phyloP scores from a whole-genome alignment of 345 rosid species.

The Crucihimalaya himalaica region DNA sequence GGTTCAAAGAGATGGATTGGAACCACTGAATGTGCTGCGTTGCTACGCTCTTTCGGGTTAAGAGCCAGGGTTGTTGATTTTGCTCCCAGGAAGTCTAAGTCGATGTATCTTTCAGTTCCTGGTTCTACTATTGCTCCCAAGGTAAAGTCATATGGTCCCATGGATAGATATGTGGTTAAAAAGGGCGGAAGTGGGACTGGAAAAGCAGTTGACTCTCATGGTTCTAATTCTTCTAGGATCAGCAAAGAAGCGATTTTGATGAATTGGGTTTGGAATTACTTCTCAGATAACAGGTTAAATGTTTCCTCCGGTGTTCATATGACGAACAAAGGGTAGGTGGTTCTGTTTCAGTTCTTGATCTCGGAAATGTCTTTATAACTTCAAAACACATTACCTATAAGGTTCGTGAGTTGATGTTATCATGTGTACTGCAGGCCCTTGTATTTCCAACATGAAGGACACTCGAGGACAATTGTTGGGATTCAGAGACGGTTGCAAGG shows the following conservation, averaged over 20 bases:
- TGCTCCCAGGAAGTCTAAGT: slow-evolving; percentile 57
- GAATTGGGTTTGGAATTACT: slow-evolving; percentile 88
- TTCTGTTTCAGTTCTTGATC: slow-evolving; percentile 18
- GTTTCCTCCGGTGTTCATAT: slow-evolving; percentile 46
- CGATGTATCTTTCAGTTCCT: slow-evolving; percentile 66
- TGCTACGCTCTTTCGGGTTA: slow-evolving; percentile 75
- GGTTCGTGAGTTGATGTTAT: slow-evolving; percentile 20
- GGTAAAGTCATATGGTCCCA: slow-evolving; percentile 58
- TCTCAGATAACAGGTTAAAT: slow-evolving; percentile 48
- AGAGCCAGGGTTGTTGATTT: slow-evolving; percentile 78
- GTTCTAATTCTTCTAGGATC: slow-evolving; percentile 25
- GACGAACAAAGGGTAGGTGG: slow-evolving; percentile 54
- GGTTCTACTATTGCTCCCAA: slow-evolving; percentile 49
- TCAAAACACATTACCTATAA: background rate
- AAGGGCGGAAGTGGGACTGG: slow-evolving; percentile 23
- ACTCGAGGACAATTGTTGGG: slow-evolving; percentile 77
- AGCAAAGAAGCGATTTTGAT: slow-evolving; percentile 53
- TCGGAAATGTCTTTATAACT: background rate
- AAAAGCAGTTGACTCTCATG: slow-evolving; percentile 19
- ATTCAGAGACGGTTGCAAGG: slow-evolving; percentile 56
- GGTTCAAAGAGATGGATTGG: slow-evolving; percentile 68
- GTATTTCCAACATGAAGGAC: slow-evolving; percentile 88
- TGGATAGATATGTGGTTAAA: slow-evolving; percentile 59
- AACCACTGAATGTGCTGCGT: slow-evolving; percentile 77
- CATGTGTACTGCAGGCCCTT: slow-evolving; percentile 58